These are phyloP conservation scores for Populus hybrid DNA, from an alignment of 441 rosid species.

Conservation along the genomic window DNA sequence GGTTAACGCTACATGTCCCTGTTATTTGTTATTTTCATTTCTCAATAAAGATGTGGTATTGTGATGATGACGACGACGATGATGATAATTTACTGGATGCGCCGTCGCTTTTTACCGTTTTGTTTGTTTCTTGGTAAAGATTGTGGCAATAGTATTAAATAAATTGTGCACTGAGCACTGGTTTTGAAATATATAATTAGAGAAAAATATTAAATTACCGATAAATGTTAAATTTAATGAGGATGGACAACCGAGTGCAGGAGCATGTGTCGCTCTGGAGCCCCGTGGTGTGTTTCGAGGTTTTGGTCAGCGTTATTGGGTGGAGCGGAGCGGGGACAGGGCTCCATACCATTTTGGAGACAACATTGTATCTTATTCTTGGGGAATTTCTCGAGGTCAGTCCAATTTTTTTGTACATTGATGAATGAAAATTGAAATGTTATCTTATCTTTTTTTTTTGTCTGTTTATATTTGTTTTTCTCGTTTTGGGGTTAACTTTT, in stretches of 20 bases:
- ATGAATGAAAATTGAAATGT: too few species aligned
- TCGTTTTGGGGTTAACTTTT: too few species aligned
- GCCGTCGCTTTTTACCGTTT: not conserved
- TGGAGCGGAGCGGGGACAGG: not conserved
- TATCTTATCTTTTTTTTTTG: too few species aligned
- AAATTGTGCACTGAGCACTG: not conserved
- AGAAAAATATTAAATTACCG: not conserved
- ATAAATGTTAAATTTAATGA: not conserved
- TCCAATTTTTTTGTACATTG: too few species aligned
- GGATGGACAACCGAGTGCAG: not conserved
- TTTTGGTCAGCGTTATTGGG: not conserved
- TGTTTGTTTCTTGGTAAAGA: not conserved
- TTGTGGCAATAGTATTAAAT: not conserved
- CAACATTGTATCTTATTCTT: too few species aligned
- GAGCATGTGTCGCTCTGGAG: not conserved
- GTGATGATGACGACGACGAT: not conserved
- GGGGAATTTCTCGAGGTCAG: too few species aligned
- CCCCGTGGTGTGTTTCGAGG: not conserved
- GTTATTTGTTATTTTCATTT: not conserved
- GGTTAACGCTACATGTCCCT: not conserved
- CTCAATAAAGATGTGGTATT: slow-evolving; percentile 14
- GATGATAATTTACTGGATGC: too few species aligned
- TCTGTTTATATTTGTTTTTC: too few species aligned
- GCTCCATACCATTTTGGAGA: not conserved
- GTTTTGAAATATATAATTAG: not conserved